These are phyloP conservation scores for Combretum micranthum DNA, from an alignment of 345 rosid species.

Conservation along the genomic window DNA sequence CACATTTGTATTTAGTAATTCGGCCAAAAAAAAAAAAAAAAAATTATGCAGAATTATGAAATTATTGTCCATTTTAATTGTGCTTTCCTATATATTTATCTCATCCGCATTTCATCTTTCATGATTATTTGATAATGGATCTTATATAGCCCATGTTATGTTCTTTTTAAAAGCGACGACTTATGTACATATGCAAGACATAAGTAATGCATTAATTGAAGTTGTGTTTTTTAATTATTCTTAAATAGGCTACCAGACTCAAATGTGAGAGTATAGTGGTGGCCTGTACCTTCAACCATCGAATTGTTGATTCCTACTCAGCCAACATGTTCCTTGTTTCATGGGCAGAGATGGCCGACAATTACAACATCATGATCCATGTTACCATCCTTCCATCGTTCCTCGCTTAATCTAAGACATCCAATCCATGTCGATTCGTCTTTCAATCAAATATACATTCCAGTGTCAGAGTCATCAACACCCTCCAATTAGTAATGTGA, in stretches of 20 bases:
- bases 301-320: constrained; percentile 67
- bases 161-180: background rate
- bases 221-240: background rate
- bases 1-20: no score
- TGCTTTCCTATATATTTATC: no score
- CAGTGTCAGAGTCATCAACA: constrained; percentile 36
- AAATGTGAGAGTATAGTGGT: constrained; percentile 61
- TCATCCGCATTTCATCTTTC: no score
- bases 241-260: constrained; percentile 54
- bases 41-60: no score
- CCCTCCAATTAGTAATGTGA: no score
- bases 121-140: no score
- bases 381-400: constrained; percentile 43
- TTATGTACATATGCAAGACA: background rate
- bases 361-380: constrained; percentile 20
- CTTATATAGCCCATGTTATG: no score
- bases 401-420: constrained; percentile 44
- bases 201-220: background rate
- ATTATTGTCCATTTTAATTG: no score
- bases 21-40: no score
- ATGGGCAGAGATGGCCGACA: constrained; percentile 55
- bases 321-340: constrained; percentile 59
- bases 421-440: constrained; percentile 28
- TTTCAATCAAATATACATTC: constrained; percentile 43
- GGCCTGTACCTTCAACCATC: constrained; percentile 68